Base-by-base conservation (phyloP, 176 grass and related monocot species). In the Aegilops sharonensis region DNA sequence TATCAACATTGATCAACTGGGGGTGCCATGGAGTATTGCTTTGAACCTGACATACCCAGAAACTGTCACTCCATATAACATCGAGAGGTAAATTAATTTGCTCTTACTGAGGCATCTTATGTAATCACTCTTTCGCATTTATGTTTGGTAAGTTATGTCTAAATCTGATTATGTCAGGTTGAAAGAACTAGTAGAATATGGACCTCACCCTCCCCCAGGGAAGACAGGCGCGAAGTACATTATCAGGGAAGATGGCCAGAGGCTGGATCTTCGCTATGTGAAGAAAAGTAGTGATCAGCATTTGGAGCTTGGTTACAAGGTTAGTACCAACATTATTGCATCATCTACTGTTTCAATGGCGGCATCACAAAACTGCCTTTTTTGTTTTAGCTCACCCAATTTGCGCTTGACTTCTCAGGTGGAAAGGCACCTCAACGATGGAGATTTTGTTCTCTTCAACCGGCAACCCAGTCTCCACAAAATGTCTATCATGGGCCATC, bases 241-340 rank as follows among this genome's bases (percentile, higher is more conserved):
- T 77, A 98, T 98, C 56, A 92, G 96, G 64, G 91, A 98, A 94
- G 93, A 95, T 81, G 96, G 96, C 23, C 93, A 98, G 75, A 94
- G 96, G 86, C 93, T 98, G 84, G 93, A 95, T 92, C 91, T 98
- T 70, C 85, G 93, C 11, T 98, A 94, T 83, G 88, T 98, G 78
- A 98, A 98, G 81, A 98, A 98, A 92, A 98, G 96, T 80, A 98
- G 96, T 6, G 96, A 98, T 68, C 93, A 95, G 73, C 96, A 98
- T 83, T 83, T 98, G 90, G 96, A 98, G 84, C 91, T 98, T 43
- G 96, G 96, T 47, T 98, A 98, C 79, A 98, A 98, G 86, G 93
- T 90, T 17, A 54, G 17, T 81, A 23, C 23, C 8, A 23, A 78
- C 14, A 72, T 83, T 63, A 12, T 14, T 21, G 64, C 20, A 45